Base-by-base conservation (phyloP, 179 eudicot genomes). In the Silene noctiflora region DNA sequence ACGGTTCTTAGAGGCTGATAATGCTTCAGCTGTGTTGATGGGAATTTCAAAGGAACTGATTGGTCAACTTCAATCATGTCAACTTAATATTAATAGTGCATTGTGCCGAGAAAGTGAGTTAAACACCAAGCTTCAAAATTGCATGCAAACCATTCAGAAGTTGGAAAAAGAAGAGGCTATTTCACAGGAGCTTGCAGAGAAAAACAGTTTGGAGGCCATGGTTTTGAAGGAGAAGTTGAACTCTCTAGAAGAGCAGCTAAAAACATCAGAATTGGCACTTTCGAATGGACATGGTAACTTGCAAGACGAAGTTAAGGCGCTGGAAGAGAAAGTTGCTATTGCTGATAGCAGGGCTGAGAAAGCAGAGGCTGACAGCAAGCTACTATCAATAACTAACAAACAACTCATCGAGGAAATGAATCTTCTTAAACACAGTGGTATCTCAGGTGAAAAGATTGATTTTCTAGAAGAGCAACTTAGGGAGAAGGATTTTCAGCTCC, bases 1-100 rank as follows among this genome's bases (percentile, higher is more conserved):
- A 77, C 90, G 84, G 60, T 83, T 87, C 81, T 86, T 89, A 67
- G 96, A 90, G 86, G 92, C 93, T 70, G 99, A 89, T 79, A 86
- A 83, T 86, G 81, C 87, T 77, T 87, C 97, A 56, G 90, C 83
- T 65, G 87, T 93, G 67, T 79, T 90, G 63, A 78, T 85, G 82
- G 91, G 91, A 51, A 83, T 79, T 75, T 89, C 92, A 27, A 89
- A 82, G 82, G 92, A 91, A 59, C 83, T 84, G 74, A 75, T 82
- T 73, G 81, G 87, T 76, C 83, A 71, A 72, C 82, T 92, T 76
- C 94, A 92, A 79, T 74, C 80, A 66, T 76, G 77, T 72, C 88
- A 88, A 53, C 78, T 87, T 13, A 74, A 64, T 78, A 77, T 85
- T 13, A 91, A 86, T 76, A 82, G 84, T 81, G 84, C 91, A 17